These are phyloP conservation scores for Borovskyia barvae DNA, from an alignment of 208 protist genomes.

Conservation along the genomic window DNA sequence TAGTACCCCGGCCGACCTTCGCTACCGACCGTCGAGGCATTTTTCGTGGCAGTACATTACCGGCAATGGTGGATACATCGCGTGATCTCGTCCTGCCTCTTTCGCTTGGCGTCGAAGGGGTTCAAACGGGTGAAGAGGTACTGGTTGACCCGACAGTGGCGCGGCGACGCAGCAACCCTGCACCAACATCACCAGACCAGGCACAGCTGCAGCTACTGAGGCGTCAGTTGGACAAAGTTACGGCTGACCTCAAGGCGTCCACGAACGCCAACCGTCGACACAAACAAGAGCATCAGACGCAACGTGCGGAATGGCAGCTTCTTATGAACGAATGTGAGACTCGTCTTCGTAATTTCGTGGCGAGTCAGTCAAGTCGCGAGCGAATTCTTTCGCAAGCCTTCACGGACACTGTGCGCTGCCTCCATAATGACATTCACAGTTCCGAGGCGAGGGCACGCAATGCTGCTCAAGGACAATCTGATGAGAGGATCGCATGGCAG, in stretches of 20 bases:
- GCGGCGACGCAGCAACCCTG: slow-evolving; percentile 13
- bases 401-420: not conserved
- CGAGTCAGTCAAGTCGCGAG: slow-evolving; percentile 2
- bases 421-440: not conserved
- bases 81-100: not conserved
- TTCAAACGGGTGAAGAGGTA: slow-evolving; percentile 70
- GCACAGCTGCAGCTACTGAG: slow-evolving; percentile 16
- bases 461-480: not conserved
- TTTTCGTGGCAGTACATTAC: slow-evolving; percentile 8
- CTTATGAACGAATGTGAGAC: slow-evolving; percentile 11
- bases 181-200: slow-evolving; percentile 4
- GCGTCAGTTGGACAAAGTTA: slow-evolving; percentile 19
- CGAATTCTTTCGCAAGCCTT: not conserved
- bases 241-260: slow-evolving; percentile 1
- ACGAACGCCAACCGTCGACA: slow-evolving; percentile 9
- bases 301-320: slow-evolving; percentile 5
- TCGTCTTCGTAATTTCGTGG: slow-evolving; percentile 2
- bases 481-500: not conserved
- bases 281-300: slow-evolving; percentile 18
- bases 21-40: slow-evolving; percentile 7
- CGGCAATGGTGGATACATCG: not conserved
- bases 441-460: not conserved
- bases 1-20: not conserved
- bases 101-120: slow-evolving; percentile 49
- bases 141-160: slow-evolving; percentile 14